These are phyloP conservation scores for Dendryphion nanum DNA, from an alignment of 2,329 filamentous ascomycete genomes.

Conservation along the genomic window DNA sequence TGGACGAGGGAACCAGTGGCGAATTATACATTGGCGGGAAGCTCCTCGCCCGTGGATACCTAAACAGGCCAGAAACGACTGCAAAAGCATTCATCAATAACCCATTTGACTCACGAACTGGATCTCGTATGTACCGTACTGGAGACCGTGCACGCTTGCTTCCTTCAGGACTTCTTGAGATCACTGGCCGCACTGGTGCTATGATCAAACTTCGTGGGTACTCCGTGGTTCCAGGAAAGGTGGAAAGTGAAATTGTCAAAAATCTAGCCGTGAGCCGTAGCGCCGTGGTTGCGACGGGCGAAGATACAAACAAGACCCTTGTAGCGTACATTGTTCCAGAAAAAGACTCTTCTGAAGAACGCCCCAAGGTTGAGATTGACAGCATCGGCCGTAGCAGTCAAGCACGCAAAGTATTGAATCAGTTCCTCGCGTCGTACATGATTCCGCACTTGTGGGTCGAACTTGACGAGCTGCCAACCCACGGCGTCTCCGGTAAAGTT, in stretches of 20 bases:
- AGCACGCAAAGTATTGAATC: constrained; percentile 63
- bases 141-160: constrained; percentile 69
- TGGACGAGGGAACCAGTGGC: constrained; percentile 61
- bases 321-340: constrained; percentile 76
- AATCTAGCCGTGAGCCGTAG: constrained; percentile 70
- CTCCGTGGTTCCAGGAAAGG: constrained; percentile 73
- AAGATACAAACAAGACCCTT: constrained; percentile 71
- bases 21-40: constrained; percentile 76
- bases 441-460: constrained; percentile 76
- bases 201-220: constrained; percentile 83
- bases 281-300: constrained; percentile 70
- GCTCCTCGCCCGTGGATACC: constrained; percentile 71
- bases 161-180: constrained; percentile 67
- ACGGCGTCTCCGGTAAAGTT: constrained; percentile 76
- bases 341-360: constrained; percentile 56
- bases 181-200: constrained; percentile 71
- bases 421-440: constrained; percentile 78
- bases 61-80: constrained; percentile 77
- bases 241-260: constrained; percentile 69
- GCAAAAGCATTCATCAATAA: constrained; percentile 69
- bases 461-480: constrained; percentile 68
- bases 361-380: constrained; percentile 64
- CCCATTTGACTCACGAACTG: constrained; percentile 59
- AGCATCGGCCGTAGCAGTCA: constrained; percentile 69
- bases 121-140: constrained; percentile 71